Evolutionary conservation across 495 filamentous ascomycete species (phyloP), one percentile per base, ranked within the genome.

Genomic region (Pyrenula massariospora): DNA sequence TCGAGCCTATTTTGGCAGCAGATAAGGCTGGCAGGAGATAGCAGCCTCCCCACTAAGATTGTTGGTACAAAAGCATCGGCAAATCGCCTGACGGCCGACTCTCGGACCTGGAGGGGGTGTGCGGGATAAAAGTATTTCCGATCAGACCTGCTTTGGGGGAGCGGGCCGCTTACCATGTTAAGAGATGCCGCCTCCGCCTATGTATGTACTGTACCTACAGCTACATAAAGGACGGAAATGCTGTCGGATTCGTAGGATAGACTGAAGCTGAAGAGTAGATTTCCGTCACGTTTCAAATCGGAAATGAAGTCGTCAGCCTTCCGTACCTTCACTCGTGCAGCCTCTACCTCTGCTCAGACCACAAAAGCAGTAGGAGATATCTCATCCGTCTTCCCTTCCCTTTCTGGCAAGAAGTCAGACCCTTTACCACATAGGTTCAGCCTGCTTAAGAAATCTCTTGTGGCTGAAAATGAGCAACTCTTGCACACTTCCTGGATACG

Each of bases 311-410:
- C 31, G 8, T 15, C 15, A 8, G 31, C 31, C 15, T 15, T 15
- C 15, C 31, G 31, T 42, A 15, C 15, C 31, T 15, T 42, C 15
- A 15, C 31, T 15, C 50, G 50, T 20, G 5, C 19, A 10, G 50
- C 50, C 19, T 52, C 59, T 12, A 68, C 64, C n/a, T 22, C 63
- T 2, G 65, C 67, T 15, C 57, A 64, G 12, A 69, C 66, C 23
- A 73, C 66, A 58, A 81, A 80, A 59, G 66, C 76, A 12, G 65
- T 70, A 1, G 90, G 90, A 2, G 85, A 93, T 65, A 95, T 95
- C 53, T 89, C 87, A 0, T 87, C 86, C 57, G 80, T 89, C 3
- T 95, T 95, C 56, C 85, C 85, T 2, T 91, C 87, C 19, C 74
- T 95, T 24, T 88, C 87, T 0, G 86, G 88, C 12, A 74, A 76